These are phyloP conservation scores for Phyllosticta capitalensis DNA, from an alignment of 2,329 filamentous ascomycete genomes.

Conservation along the genomic window DNA sequence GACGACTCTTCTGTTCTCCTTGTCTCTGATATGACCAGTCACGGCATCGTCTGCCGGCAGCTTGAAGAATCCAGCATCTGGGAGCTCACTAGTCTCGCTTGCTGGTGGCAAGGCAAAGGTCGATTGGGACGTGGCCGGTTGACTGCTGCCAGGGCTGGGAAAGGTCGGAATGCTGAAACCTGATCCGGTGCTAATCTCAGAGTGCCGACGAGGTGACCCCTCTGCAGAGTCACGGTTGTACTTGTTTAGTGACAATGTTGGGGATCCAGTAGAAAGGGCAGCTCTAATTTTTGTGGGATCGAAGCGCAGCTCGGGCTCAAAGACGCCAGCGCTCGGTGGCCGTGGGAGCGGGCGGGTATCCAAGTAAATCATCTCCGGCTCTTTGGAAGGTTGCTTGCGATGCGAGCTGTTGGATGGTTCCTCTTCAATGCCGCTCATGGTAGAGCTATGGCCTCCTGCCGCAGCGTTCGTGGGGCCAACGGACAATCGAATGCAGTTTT, in stretches of 20 bases:
- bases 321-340: slow-evolving; percentile 22
- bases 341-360: slow-evolving; percentile 17
- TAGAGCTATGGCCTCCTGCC: slow-evolving; percentile 14
- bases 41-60: background rate
- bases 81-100: background rate
- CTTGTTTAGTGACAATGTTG: slow-evolving; percentile 27
- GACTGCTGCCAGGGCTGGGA: slow-evolving; percentile 16
- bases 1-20: background rate
- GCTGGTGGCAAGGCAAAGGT: background rate
- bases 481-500: slow-evolving; percentile 38
- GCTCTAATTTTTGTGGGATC: slow-evolving; percentile 25
- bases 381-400: background rate
- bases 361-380: slow-evolving; percentile 12
- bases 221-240: slow-evolving; percentile 14
- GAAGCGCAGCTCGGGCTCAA: slow-evolving; percentile 28
- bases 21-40: background rate
- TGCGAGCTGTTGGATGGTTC: slow-evolving; percentile 16
- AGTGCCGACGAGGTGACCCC: slow-evolving; percentile 11
- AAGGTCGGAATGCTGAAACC: slow-evolving; percentile 30
- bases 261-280: slow-evolving; percentile 32
- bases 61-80: background rate
- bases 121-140: background rate
- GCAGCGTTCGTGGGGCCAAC: slow-evolving; percentile 34
- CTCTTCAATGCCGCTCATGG: slow-evolving; percentile 31
- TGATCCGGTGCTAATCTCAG: slow-evolving; percentile 19